A percentile compares a stretch with the other conserved stretches of the same genome.
These are phyloP conservation scores for Verbena officinalis DNA, from an alignment of 257 asterid genomes.

Conservation along the genomic window DNA sequence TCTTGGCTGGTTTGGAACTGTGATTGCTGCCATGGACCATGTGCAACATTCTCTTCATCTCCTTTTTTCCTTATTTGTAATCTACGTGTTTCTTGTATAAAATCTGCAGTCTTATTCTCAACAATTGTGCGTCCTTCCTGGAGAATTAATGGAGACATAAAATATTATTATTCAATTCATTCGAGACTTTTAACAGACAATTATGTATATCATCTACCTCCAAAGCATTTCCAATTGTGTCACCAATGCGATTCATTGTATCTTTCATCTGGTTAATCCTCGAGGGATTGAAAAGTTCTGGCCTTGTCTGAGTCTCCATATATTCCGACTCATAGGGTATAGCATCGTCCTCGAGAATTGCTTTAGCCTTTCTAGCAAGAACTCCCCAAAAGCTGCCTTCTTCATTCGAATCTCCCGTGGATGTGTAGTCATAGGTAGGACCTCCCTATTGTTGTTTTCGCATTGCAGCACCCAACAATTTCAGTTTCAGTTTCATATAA, in stretches of 20 bases:
- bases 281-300: conserved; percentile 13
- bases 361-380: conserved; percentile 85
- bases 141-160: conserved; percentile 17
- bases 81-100: conserved; percentile 62
- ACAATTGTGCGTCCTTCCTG: conserved; percentile 84
- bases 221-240: conserved; percentile 58
- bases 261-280: conserved; percentile 27
- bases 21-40: conserved; percentile 31
- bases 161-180: conserved; percentile 13
- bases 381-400: conserved; percentile 90
- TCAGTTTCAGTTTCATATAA: neutral
- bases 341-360: conserved; percentile 42
- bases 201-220: conserved; percentile 28
- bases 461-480: neutral
- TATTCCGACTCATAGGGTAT: conserved; percentile 26
- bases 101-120: conserved; percentile 68
- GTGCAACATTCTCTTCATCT: conserved; percentile 42
- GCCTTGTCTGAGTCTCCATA: conserved; percentile 22
- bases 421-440: conserved; percentile 59
- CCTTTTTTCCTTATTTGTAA: conserved; percentile 64
- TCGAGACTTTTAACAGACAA: no score
- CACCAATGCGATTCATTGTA: conserved; percentile 68
- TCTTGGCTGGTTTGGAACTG: conserved; percentile 60
- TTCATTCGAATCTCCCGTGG: conserved; percentile 62
- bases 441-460: conserved; percentile 39